Evolutionary conservation across 148 eudicot species (phyloP), one percentile per base, ranked within the genome.

Genomic region (Chenopodium formosanum): DNA sequence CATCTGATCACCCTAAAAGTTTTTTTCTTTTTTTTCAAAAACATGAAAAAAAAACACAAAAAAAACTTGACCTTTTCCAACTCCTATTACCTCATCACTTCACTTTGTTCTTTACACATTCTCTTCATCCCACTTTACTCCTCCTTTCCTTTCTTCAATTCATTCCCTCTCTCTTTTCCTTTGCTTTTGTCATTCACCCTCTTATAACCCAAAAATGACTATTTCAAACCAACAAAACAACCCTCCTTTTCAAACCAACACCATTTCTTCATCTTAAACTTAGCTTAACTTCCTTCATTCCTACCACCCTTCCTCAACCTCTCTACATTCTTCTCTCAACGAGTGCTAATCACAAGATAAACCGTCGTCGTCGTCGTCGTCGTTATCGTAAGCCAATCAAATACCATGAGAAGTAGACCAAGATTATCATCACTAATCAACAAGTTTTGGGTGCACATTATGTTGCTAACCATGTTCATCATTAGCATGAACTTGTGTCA

Each of bases 401-500:
- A 40, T 40, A 40, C 44, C 44, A 78, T 50, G 34, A 78, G 22
- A 4, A 48, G 25, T 6, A 37, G 56, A 13, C 66, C 79, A 53
- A 81, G 79, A 74, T 29, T 65, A 67, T 47, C 52, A 65, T 44
- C 48, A 47, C 4, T n/a, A 67, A 34, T 31, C n/a, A 75, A 20
- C 53, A 67, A 27, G 27, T 75, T 81, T 2, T 75, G 79, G 79
- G 69, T 60, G 0, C 50, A 69, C 34, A n/a, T 23, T 1, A n/a
- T 14, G 62, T 17, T 56, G 22, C 62, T 73, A 64, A 13, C 25
- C 5, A 23, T 84, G 22, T 25, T 84, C 46, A 29, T 89, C 40
- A 67, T 92, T 27, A 79, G 73, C 73, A 80, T 76, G 13, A 52
- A 7, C 68, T 79, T 53, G 64, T 81, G 89, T 83, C 77, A 90